A percentile compares a stretch with the other conserved stretches of the same genome.
Conservation (phyloP, 768 basidiomycete genomes). For the Thelephora aurantiotincta region DNA sequence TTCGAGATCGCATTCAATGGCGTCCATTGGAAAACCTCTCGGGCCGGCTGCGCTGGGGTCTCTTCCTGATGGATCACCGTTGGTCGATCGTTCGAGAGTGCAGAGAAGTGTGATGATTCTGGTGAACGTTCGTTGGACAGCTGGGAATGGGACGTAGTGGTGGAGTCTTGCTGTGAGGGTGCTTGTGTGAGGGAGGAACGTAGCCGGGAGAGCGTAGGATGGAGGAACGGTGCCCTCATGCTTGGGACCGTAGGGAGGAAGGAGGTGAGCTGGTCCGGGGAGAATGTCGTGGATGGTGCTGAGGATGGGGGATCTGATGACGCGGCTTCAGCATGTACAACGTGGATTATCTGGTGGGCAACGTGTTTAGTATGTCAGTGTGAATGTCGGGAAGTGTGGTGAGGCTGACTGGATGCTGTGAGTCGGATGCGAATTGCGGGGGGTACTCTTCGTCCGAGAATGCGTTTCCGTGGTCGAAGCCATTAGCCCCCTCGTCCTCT, state of each 20-base stretch:
- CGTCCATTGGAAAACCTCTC: slow-evolving; percentile 69
- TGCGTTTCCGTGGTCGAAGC: no score
- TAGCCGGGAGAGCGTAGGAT: slow-evolving; percentile 67
- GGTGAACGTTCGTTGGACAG: slow-evolving; percentile 33
- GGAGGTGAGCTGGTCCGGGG: not conserved
- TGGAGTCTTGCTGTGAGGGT: slow-evolving; percentile 25
- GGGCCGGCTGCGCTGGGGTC: slow-evolving; percentile 15
- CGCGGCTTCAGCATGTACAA: not conserved
- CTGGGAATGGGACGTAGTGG: slow-evolving; percentile 28
- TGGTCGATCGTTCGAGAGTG: slow-evolving; percentile 28
- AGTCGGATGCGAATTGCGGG: no score
- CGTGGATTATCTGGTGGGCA: no score
- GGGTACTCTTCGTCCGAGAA: no score
- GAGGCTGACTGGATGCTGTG: no score
- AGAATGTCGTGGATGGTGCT: slow-evolving; percentile 17
- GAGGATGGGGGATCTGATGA: slow-evolving; percentile 13
- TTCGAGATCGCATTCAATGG: slow-evolving; percentile 43
- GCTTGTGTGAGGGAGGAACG: slow-evolving; percentile 48
- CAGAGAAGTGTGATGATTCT: slow-evolving; percentile 51
- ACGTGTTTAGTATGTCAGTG: no score
- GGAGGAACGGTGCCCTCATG: slow-evolving; percentile 44
- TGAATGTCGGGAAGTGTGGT: no score
- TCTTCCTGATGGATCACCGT: slow-evolving; percentile 8
- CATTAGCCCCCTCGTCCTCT: slow-evolving; percentile 21
- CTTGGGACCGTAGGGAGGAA: slow-evolving; percentile 19